Conservation (phyloP, 345 rosid genomes). For the Mallotus nudiflorus region DNA sequence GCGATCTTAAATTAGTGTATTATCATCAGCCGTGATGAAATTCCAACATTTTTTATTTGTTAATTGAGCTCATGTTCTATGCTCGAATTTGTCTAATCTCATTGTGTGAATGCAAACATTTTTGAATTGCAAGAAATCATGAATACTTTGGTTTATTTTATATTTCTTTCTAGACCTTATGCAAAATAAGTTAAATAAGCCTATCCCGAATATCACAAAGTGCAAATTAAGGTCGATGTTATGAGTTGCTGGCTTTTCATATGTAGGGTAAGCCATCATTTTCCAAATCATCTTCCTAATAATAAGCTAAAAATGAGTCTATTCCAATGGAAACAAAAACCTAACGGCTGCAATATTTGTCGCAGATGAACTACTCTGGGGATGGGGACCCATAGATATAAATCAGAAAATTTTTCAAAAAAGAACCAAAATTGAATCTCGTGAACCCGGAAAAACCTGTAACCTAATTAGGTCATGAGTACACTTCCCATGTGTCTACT, state of each 20-base stretch:
- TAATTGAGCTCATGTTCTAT: too few relatives aligned
- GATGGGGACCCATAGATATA: background rate
- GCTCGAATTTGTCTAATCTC: too few relatives aligned
- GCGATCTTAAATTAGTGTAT: background rate
- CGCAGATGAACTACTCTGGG: background rate
- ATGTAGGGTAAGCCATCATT: background rate
- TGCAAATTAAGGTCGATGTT: too few relatives aligned
- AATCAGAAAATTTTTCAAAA: background rate
- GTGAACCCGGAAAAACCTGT: constrained; percentile 11
- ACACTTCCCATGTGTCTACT: background rate
- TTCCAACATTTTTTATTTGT: background rate
- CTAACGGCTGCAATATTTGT: background rate
- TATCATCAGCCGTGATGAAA: background rate
- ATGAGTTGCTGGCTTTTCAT: too few relatives aligned
- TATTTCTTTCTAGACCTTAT: too few relatives aligned
- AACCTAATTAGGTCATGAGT: background rate
- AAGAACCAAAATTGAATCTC: background rate
- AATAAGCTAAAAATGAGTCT: background rate
- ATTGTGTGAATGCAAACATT: too few relatives aligned
- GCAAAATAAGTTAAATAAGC: too few relatives aligned
- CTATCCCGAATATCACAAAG: too few relatives aligned
- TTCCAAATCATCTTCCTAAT: background rate
- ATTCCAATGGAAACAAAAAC: background rate
- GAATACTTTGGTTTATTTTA: too few relatives aligned
- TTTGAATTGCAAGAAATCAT: too few relatives aligned